Conservation (phyloP, 495 filamentous ascomycete genomes). For the Tuber calosporum region DNA sequence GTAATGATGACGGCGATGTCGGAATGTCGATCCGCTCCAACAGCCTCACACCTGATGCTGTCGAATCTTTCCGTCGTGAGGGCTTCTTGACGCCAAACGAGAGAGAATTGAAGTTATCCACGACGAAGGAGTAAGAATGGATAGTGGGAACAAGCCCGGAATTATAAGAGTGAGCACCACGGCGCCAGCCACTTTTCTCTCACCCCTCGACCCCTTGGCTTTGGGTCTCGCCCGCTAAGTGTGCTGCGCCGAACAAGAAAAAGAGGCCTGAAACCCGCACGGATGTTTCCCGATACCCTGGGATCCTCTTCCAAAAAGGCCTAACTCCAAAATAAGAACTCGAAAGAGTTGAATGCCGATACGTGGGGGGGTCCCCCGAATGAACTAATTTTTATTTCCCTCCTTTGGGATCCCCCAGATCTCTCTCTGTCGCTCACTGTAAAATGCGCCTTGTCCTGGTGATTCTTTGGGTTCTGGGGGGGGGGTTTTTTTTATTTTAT, state of each 20-base stretch:
- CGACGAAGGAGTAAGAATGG: conserved; percentile 17
- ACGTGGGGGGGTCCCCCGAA: background rate
- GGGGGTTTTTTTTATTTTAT: too few relatives aligned
- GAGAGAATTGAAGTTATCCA: conserved; percentile 19
- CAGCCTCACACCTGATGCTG: background rate
- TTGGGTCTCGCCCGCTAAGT: background rate
- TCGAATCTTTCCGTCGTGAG: conserved; percentile 14
- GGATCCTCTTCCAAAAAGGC: conserved; percentile 8
- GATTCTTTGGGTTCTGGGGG: conserved; percentile 1
- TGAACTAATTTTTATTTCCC: background rate
- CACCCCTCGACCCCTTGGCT: background rate
- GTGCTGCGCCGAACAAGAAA: conserved; percentile 17
- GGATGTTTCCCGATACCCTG: conserved; percentile 38
- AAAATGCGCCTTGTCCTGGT: background rate
- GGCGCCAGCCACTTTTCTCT: background rate
- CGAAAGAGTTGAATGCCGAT: background rate
- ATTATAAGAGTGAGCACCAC: background rate
- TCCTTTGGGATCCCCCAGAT: background rate
- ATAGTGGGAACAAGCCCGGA: conserved; percentile 7
- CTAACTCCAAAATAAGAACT: conserved; percentile 4
- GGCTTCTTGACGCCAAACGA: conserved; percentile 23
- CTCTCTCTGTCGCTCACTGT: background rate
- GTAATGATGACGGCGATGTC: background rate
- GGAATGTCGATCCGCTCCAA: background rate
- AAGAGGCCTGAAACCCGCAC: conserved; percentile 36